Conservation (phyloP, 768 basidiomycete genomes). For the Russula brevipes region DNA sequence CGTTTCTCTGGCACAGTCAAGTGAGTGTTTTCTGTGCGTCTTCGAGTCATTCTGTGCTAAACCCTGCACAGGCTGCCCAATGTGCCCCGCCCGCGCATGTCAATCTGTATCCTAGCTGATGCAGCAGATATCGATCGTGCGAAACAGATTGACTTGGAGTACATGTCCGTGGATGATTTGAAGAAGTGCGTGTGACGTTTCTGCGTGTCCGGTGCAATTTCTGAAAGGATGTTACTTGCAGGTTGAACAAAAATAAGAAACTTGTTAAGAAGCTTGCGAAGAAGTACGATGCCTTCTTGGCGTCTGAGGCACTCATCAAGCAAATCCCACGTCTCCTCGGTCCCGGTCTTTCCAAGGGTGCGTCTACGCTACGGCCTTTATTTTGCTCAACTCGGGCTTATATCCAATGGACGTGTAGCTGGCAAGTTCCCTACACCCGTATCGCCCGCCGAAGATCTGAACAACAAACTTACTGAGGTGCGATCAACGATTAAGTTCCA, state of each 20-base stretch:
- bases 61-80: conserved; percentile 68
- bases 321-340: conserved; percentile 99
- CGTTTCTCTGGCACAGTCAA: conserved; percentile 99
- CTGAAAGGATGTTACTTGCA: conserved; percentile 29
- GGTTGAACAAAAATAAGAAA: conserved; percentile 99
- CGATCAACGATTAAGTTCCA: conserved; percentile 99
- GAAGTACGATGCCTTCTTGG: conserved; percentile 98
- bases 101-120: conserved; percentile 98
- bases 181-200: conserved; percentile 69
- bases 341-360: conserved; percentile 98
- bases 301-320: conserved; percentile 97
- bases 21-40: conserved; percentile 41
- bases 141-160: conserved; percentile 95
- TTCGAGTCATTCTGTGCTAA: not conserved
- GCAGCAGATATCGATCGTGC: conserved; percentile 98
- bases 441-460: conserved; percentile 84
- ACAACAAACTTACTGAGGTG: conserved; percentile 89
- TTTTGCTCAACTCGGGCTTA: not conserved
- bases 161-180: conserved; percentile 99
- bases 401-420: conserved; percentile 44
- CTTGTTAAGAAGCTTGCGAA: conserved; percentile 99
- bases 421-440: conserved; percentile 99
- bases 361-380: conserved; percentile 23
- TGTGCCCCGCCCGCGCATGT: conserved; percentile 98
- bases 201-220: not conserved